A percentile compares a stretch with the other conserved stretches of the same genome.
These are phyloP conservation scores for Jacaranda mimosifolia DNA, from an alignment of 257 asterid genomes.

Conservation along the genomic window DNA sequence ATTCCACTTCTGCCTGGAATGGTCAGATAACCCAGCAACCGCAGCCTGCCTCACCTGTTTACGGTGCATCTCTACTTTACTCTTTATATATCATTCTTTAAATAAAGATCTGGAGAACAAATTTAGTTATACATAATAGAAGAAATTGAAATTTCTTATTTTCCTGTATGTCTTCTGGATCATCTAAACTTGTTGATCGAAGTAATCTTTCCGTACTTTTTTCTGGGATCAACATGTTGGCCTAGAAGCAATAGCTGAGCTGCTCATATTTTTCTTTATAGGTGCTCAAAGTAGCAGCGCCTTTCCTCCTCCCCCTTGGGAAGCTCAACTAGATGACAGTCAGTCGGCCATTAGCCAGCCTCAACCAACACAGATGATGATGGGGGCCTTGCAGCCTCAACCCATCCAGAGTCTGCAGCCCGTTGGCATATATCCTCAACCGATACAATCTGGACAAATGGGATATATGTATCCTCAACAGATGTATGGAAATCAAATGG, in stretches of 20 bases:
- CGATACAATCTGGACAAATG: constrained; percentile 43
- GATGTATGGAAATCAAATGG: constrained; percentile 65
- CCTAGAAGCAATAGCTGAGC: background rate
- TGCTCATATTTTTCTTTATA: constrained; percentile 22
- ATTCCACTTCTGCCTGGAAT: constrained; percentile 58
- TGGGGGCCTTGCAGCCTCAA: too few relatives aligned
- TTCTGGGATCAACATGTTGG: background rate
- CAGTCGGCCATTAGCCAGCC: constrained; percentile 48
- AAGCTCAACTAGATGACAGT: constrained; percentile 57
- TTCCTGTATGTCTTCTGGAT: background rate
- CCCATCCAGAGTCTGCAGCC: too few relatives aligned
- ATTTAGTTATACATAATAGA: background rate
- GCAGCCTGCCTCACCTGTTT: constrained; percentile 65
- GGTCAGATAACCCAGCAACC: constrained; percentile 61
- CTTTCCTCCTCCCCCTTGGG: constrained; percentile 92
- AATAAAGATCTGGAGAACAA: background rate
- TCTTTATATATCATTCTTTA: background rate
- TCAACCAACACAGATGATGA: constrained; percentile 17
- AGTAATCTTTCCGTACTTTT: background rate
- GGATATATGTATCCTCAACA: constrained; percentile 57
- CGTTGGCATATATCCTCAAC: constrained; percentile 56
- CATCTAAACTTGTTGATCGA: background rate
- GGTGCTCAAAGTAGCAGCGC: constrained; percentile 55
- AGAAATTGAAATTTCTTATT: background rate
- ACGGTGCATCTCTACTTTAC: constrained; percentile 50